Evolutionary conservation across 192 early-diverging fungal species (phyloP).

Genomic region (Haplosporangium gracile): DNA sequence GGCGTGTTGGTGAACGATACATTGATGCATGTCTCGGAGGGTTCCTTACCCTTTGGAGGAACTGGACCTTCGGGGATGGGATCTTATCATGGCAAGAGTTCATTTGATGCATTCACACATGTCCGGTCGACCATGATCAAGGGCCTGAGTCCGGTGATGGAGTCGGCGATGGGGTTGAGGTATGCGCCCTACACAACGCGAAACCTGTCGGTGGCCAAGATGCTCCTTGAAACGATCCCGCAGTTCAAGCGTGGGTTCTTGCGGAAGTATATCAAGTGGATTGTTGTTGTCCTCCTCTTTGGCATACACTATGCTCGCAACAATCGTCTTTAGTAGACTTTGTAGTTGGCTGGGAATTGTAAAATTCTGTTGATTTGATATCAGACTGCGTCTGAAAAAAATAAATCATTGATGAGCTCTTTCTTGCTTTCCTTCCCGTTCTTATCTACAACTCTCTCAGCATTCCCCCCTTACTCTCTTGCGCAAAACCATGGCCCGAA

Average conservation of each 20-base stretch:
- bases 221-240: not conserved
- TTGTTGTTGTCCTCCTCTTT: constrained; percentile 31
- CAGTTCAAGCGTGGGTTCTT: constrained; percentile 21
- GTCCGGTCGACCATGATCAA: constrained; percentile 70
- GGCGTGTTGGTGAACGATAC: constrained; percentile 80
- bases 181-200: not conserved
- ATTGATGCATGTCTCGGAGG: constrained; percentile 66
- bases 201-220: not conserved
- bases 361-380: not conserved
- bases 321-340: not conserved
- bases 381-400: not conserved
- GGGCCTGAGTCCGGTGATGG: constrained; percentile 3
- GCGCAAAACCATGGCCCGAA: not conserved
- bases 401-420: not conserved
- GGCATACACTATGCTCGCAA: constrained; percentile 29
- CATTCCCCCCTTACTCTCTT: not conserved
- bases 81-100: constrained; percentile 77
- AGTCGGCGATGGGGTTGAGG: constrained; percentile 1
- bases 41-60: constrained; percentile 82
- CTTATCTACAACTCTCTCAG: not conserved
- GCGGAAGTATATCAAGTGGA: constrained; percentile 19
- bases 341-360: not conserved
- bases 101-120: constrained; percentile 83
- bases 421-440: not conserved
- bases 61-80: constrained; percentile 84